Conservation (phyloP, 2,329 filamentous ascomycete genomes). For the Aspergillus melleus region DNA sequence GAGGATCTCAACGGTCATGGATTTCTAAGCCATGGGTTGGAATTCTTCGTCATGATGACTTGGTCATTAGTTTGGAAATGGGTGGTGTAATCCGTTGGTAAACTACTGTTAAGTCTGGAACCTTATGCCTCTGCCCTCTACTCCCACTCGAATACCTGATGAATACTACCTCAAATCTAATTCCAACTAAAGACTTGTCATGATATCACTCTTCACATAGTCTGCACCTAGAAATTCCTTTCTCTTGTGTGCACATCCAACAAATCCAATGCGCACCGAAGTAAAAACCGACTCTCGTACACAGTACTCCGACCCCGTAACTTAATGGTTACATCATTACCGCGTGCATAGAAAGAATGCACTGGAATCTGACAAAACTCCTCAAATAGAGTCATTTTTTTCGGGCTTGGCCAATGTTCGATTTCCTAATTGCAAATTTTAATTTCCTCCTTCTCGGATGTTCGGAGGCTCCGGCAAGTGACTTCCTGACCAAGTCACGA, state of each 20-base stretch:
- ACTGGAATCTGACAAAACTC: too few species aligned
- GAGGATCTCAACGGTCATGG: not conserved
- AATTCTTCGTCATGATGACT: constrained; percentile 16
- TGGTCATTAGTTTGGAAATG: constrained; percentile 5
- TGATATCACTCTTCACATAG: not conserved
- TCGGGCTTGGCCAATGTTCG: not conserved
- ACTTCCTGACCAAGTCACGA: constrained; percentile 14
- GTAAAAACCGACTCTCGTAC: not conserved
- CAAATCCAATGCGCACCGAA: not conserved
- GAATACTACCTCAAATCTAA: not conserved
- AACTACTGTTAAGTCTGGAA: constrained; percentile 9
- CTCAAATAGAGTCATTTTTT: not conserved
- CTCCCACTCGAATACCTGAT: not conserved
- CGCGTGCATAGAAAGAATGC: not conserved
- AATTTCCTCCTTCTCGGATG: constrained; percentile 9
- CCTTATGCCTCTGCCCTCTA: not conserved
- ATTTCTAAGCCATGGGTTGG: not conserved
- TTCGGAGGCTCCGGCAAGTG: constrained; percentile 16
- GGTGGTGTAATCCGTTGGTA: not conserved
- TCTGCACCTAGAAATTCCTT: not conserved
- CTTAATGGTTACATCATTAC: not conserved
- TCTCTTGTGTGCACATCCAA: not conserved
- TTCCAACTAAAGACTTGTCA: not conserved
- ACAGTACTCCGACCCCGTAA: too few species aligned
- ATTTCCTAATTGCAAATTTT: not conserved